A percentile compares a stretch with the other conserved stretches of the same genome.
Evolutionary conservation across 169 alveolate genomes (phyloP).

Genomic region (Plasmodium cynomolgi): DNA sequence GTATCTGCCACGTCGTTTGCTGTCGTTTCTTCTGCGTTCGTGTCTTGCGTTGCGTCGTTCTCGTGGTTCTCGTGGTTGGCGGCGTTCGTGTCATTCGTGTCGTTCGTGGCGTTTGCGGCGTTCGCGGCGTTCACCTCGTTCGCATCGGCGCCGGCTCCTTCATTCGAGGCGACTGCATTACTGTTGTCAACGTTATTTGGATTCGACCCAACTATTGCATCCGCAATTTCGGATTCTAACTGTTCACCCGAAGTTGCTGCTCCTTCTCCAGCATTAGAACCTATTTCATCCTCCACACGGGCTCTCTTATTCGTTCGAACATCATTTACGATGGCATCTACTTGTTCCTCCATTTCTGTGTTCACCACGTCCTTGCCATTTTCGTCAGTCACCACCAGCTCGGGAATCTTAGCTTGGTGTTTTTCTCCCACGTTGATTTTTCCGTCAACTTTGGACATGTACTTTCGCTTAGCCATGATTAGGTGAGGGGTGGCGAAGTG

Average conservation of each 20-base stretch:
- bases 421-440: conserved; percentile 68
- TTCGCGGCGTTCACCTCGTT: background rate
- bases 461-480: conserved; percentile 62
- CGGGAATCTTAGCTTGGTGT: conserved; percentile 61
- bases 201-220: background rate
- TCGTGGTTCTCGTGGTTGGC: background rate
- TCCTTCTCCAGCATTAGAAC: background rate
- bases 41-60: background rate
- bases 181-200: background rate
- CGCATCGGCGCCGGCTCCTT: background rate
- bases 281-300: background rate
- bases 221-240: background rate
- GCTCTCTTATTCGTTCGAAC: conserved; percentile 12
- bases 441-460: conserved; percentile 71
- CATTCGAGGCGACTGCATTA: background rate
- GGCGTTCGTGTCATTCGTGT: background rate
- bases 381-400: conserved; percentile 25
- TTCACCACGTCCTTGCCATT: background rate
- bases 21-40: background rate
- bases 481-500: background rate
- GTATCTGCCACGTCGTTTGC: background rate
- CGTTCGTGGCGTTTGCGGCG: background rate
- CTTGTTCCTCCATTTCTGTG: background rate
- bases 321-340: background rate
- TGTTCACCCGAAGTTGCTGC: background rate